These are phyloP conservation scores for Ormosia semicastrata DNA, from an alignment of 306 rosid genomes.

Conservation along the genomic window DNA sequence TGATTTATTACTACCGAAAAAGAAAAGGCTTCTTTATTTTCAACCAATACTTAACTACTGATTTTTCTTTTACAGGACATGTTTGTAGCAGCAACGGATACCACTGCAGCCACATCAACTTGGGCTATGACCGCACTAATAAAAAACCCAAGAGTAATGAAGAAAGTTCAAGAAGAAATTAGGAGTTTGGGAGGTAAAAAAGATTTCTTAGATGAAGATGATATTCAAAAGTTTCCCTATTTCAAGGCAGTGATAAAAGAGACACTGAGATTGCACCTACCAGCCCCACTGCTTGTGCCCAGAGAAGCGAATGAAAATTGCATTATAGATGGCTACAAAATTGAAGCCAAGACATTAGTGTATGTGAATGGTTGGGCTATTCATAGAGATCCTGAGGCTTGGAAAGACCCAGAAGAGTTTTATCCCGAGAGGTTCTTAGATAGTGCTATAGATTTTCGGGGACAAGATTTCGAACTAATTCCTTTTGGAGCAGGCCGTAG, in stretches of 20 bases:
- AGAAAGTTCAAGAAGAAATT: neutral
- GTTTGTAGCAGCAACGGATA: constrained; percentile 2
- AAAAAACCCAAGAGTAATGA: constrained; percentile 5
- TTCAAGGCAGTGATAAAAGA: neutral
- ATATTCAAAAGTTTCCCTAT: too few relatives aligned
- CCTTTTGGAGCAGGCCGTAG: constrained; percentile 25
- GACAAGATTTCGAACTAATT: constrained; percentile 24
- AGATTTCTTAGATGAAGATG: too few relatives aligned
- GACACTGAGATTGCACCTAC: constrained; percentile 6
- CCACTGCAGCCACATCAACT: neutral
- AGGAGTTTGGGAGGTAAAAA: too few relatives aligned
- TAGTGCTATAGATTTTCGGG: neutral
- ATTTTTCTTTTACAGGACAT: neutral
- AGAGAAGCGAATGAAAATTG: neutral
- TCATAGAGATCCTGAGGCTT: constrained; percentile 1
- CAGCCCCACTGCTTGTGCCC: neutral
- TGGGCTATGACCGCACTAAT: constrained; percentile 4
- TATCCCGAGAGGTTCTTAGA: constrained; percentile 20
- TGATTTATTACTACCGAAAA: too few relatives aligned
- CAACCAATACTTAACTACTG: neutral
- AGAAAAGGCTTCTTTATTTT: neutral
- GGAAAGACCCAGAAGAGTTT: constrained; percentile 26
- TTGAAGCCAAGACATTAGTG: constrained; percentile 1
- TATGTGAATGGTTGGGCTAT: constrained; percentile 23
- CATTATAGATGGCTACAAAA: constrained; percentile 13